Evolutionary conservation across 257 asterid genomes (phyloP).

Genomic region (Agastache rugosa): DNA sequence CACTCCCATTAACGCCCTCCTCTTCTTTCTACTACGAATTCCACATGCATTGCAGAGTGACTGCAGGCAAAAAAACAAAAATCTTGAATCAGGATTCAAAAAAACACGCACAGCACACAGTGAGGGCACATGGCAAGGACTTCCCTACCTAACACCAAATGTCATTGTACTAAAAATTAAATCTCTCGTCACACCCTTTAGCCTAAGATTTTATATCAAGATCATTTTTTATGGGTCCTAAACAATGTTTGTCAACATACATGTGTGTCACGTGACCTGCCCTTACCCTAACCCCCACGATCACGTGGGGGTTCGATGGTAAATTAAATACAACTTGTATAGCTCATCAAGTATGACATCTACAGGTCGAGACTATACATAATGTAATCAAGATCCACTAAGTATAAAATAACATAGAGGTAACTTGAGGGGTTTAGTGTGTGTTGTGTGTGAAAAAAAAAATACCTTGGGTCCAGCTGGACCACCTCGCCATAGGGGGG

Average conservation of each 20-base stretch:
- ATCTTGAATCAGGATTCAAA: background rate
- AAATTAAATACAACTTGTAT: background rate
- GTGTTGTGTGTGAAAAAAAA: conserved; percentile 3
- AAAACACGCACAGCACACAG: background rate
- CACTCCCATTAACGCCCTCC: conserved; percentile 79
- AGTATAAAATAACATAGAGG: background rate
- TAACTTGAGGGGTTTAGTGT: background rate
- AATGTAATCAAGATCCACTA: background rate
- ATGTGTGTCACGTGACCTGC: conserved; percentile 38
- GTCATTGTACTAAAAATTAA: background rate
- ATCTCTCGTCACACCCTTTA: conserved; percentile 1
- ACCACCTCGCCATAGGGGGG: conserved; percentile 99
- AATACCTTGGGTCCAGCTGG: conserved; percentile 97
- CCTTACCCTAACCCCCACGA: background rate
- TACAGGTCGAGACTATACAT: background rate
- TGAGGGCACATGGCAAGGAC: conserved; percentile 23
- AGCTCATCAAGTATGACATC: background rate
- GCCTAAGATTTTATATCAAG: background rate
- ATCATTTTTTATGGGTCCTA: conserved; percentile 10
- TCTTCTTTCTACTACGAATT: conserved; percentile 88
- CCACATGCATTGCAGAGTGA: conserved; percentile 98
- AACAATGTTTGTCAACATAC: conserved; percentile 6
- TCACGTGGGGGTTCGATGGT: background rate
- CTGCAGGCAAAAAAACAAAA: conserved; percentile 54
- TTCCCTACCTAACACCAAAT: conserved; percentile 12